These are phyloP conservation scores for Helenozyma baotianmanensis DNA, from an alignment of 805 yeast genomes.

Conservation along the genomic window DNA sequence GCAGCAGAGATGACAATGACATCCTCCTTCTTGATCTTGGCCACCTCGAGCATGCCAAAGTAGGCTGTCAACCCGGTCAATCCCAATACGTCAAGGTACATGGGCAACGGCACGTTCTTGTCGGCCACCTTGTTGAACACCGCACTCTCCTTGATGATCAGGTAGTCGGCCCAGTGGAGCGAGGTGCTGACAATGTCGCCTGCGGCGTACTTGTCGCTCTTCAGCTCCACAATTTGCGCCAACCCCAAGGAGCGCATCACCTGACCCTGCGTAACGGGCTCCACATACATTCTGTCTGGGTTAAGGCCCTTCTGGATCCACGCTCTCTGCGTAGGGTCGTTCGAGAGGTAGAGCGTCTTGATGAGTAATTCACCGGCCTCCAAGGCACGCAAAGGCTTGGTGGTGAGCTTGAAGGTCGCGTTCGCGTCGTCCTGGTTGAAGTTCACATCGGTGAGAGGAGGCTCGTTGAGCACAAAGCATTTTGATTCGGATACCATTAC, in stretches of 20 bases:
- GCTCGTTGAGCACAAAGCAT: conserved; percentile 2
- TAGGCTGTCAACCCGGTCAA: conserved; percentile 59
- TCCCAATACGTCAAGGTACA: conserved; percentile 48
- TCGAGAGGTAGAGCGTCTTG: conserved; percentile 43
- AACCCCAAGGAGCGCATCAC: conserved; percentile 44
- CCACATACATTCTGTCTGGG: conserved; percentile 4
- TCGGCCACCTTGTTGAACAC: conserved; percentile 25
- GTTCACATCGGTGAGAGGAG: conserved; percentile 12
- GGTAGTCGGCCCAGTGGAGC: conserved; percentile 46
- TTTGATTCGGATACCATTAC: no score
- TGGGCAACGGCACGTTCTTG: conserved; percentile 30
- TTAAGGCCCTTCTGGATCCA: conserved; percentile 35
- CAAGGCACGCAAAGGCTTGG: conserved; percentile 10
- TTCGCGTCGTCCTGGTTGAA: conserved; percentile 14
- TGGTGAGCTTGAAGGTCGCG: conserved; percentile 25
- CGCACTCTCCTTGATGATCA: conserved; percentile 22
- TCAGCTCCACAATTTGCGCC: conserved; percentile 45
- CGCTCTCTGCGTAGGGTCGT: conserved; percentile 58
- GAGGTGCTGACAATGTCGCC: conserved; percentile 41
- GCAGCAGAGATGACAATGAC: conserved; percentile 58
- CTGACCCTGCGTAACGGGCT: conserved; percentile 30
- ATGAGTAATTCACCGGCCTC: conserved; percentile 40
- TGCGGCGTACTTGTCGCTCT: conserved; percentile 27
- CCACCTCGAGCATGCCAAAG: conserved; percentile 47
- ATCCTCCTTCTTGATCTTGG: conserved; percentile 41